phyloP scores from a whole-genome alignment of 2,329 filamentous ascomycete species.

The Penicillium sclerotiorum region DNA sequence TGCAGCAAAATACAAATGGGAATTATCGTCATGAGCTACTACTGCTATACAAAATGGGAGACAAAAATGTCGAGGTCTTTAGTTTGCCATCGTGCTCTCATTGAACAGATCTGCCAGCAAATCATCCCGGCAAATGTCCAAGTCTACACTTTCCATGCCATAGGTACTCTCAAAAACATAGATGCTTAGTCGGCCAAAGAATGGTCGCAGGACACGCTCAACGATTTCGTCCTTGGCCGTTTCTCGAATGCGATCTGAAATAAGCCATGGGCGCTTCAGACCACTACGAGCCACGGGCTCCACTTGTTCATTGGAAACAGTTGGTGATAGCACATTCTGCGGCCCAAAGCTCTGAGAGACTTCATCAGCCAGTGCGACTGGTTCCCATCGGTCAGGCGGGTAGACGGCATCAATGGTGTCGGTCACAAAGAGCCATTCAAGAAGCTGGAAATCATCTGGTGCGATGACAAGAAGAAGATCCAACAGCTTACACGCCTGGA shows the following conservation, averaged over 20 bases:
- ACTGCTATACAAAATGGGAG: constrained; percentile 14
- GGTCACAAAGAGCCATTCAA: constrained; percentile 96
- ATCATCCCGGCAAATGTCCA: constrained; percentile 63
- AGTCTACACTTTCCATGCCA: constrained; percentile 72
- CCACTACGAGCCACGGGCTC: constrained; percentile 28
- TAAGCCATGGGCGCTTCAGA: constrained; percentile 46
- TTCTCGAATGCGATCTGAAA: constrained; percentile 53
- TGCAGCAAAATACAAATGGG: not conserved
- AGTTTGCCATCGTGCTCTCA: constrained; percentile 62
- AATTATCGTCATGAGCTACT: constrained; percentile 7
- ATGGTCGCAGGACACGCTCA: constrained; percentile 77
- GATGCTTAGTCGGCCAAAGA: constrained; percentile 90
- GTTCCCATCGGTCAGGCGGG: constrained; percentile 67
- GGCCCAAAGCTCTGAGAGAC: constrained; percentile 74
- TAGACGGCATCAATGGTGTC: constrained; percentile 97
- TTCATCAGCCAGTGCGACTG: constrained; percentile 80
- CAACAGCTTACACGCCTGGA: constrained; percentile 92
- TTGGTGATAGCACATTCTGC: constrained; percentile 32
- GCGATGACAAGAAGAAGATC: constrained; percentile 83
- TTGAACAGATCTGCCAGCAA: constrained; percentile 78
- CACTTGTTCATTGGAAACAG: constrained; percentile 29
- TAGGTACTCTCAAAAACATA: constrained; percentile 92
- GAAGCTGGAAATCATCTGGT: constrained; percentile 96
- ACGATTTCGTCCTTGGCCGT: constrained; percentile 65
- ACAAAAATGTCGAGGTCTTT: constrained; percentile 9